phyloP scores from a whole-genome alignment of 768 basidiomycete species.

The Suillus hirtellus region DNA sequence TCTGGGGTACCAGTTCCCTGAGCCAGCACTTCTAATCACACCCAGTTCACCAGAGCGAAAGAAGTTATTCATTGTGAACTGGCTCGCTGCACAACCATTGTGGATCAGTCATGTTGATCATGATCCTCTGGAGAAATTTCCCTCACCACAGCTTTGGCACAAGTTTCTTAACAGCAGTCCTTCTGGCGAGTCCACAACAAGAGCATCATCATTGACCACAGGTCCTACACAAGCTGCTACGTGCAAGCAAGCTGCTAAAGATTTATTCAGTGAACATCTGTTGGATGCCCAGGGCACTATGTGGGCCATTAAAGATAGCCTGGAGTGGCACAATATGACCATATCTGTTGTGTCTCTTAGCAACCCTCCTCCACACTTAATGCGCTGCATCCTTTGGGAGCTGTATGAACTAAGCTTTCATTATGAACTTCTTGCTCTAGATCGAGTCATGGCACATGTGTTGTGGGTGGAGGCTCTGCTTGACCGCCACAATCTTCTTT shows the following conservation, averaged over 20 bases:
- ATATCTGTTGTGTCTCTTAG: slow-evolving; percentile 1
- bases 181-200: neutral
- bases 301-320: neutral
- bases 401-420: no score
- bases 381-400: no score
- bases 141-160: slow-evolving; percentile 11
- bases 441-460: no score
- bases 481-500: no score
- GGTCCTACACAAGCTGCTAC: neutral
- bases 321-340: slow-evolving; percentile 1
- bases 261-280: slow-evolving; percentile 13
- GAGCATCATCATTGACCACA: no score
- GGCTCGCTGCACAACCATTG: slow-evolving; percentile 11
- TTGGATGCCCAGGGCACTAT: neutral
- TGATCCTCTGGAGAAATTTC: slow-evolving; percentile 8
- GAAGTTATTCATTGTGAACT: slow-evolving; percentile 13
- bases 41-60: neutral
- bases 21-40: neutral
- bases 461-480: no score
- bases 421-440: no score
- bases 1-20: no score
- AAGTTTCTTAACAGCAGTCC: slow-evolving; percentile 13
- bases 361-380: neutral
- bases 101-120: slow-evolving; percentile 15
- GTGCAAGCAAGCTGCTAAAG: neutral